phyloP scores from a whole-genome alignment of 2,329 filamentous ascomycete genomes.

The Arthrobotrys pseudoclavata region DNA sequence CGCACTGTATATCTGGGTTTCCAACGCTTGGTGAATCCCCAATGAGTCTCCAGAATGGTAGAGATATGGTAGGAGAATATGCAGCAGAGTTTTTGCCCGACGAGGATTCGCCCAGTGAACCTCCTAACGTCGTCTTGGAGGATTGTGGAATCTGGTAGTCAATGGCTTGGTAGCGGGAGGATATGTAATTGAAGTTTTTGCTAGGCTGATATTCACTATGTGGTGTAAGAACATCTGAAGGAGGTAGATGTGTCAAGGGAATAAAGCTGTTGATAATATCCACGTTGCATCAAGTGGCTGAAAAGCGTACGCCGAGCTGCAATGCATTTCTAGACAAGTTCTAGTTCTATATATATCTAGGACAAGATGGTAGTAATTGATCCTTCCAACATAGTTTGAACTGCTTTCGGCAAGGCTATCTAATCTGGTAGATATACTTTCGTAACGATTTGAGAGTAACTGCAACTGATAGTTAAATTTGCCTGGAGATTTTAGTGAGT shows the following conservation, averaged over 20 bases:
- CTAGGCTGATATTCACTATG: neutral
- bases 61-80: neutral
- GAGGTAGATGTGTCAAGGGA: neutral
- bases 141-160: neutral
- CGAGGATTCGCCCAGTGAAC: neutral
- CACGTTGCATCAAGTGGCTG: neutral
- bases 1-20: slow-evolving; percentile 12
- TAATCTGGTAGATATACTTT: too few relatives aligned
- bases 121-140: neutral
- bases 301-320: neutral
- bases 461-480: neutral
- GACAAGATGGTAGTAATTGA: neutral
- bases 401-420: too few relatives aligned
- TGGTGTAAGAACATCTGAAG: too few relatives aligned
- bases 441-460: too few relatives aligned
- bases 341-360: neutral
- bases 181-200: neutral
- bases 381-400: too few relatives aligned
- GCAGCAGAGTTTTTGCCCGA: too few relatives aligned
- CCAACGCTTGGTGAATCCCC: neutral
- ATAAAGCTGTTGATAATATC: neutral
- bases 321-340: neutral
- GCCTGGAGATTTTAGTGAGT: too few relatives aligned
- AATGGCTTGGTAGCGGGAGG: neutral
- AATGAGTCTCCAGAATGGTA: slow-evolving; percentile 11